phyloP scores from a whole-genome alignment of 495 filamentous ascomycete species.

The Podospora comata region DNA sequence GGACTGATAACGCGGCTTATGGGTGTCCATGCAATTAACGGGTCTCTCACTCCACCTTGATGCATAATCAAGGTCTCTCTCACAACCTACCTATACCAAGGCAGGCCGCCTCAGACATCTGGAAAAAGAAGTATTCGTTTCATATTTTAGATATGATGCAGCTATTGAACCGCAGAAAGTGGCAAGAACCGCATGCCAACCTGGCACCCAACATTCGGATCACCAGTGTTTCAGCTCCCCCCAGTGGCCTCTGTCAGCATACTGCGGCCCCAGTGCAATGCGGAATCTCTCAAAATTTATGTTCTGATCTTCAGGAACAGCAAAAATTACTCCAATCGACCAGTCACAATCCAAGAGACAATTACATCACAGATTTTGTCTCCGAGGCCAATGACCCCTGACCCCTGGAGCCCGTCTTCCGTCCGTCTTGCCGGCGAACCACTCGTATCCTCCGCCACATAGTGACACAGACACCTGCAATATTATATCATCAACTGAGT shows the following conservation, averaged over 20 bases:
- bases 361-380: not conserved
- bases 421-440: not conserved
- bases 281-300: no score
- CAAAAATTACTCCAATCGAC: not conserved
- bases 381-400: not conserved
- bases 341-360: not conserved
- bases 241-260: no score
- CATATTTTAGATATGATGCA: no score
- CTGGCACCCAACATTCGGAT: no score
- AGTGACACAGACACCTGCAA: not conserved
- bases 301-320: not conserved
- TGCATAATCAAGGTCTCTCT: not conserved
- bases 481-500: not conserved
- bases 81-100: not conserved
- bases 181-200: no score
- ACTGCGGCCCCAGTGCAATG: not conserved
- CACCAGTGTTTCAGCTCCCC: no score
- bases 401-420: not conserved
- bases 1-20: not conserved
- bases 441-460: not conserved
- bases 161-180: no score
- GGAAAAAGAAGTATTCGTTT: no score
- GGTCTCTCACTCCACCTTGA: not conserved
- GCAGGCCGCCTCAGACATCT: not conserved
- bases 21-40: not conserved